These are phyloP conservation scores for Phytophthora constricta DNA, from an alignment of 352 stramenopile species.

Conservation along the genomic window DNA sequence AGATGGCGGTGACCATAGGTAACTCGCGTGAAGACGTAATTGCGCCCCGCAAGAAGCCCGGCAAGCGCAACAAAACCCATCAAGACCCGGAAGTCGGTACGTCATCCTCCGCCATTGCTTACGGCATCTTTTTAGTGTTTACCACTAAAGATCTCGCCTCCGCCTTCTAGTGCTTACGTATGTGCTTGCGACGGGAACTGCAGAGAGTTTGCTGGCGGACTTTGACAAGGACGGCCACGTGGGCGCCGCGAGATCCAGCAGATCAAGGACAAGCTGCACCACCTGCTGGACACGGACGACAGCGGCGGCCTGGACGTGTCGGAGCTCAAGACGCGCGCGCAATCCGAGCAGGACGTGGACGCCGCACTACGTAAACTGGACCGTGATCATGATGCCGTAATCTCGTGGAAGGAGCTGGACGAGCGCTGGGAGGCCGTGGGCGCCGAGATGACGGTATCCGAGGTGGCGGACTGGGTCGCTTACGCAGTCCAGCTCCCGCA, in stretches of 20 bases:
- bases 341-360: slow-evolving; percentile 69
- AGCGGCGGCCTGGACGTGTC: slow-evolving; percentile 77
- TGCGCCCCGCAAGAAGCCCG: slow-evolving; percentile 19
- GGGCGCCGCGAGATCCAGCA: slow-evolving; percentile 76
- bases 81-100: slow-evolving; percentile 48
- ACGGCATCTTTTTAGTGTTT: background rate
- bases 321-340: slow-evolving; percentile 66
- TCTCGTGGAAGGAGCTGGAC: slow-evolving; percentile 85
- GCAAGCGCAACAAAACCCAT: slow-evolving; percentile 34
- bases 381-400: slow-evolving; percentile 77
- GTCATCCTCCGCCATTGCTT: background rate
- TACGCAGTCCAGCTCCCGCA: slow-evolving; percentile 84
- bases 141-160: slow-evolving; percentile 17
- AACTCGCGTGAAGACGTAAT: background rate
- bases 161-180: slow-evolving; percentile 38
- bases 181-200: slow-evolving; percentile 38
- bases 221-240: slow-evolving; percentile 83
- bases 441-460: slow-evolving; percentile 86
- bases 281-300: slow-evolving; percentile 79
- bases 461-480: slow-evolving; percentile 84
- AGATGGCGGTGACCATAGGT: slow-evolving; percentile 28
- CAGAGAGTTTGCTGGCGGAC: slow-evolving; percentile 80
- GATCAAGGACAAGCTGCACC: slow-evolving; percentile 85
- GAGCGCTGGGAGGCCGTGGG: slow-evolving; percentile 80
- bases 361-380: slow-evolving; percentile 81